Evolutionary conservation across 768 basidiomycete species (phyloP).

Genomic region (Lenzites betulinus): DNA sequence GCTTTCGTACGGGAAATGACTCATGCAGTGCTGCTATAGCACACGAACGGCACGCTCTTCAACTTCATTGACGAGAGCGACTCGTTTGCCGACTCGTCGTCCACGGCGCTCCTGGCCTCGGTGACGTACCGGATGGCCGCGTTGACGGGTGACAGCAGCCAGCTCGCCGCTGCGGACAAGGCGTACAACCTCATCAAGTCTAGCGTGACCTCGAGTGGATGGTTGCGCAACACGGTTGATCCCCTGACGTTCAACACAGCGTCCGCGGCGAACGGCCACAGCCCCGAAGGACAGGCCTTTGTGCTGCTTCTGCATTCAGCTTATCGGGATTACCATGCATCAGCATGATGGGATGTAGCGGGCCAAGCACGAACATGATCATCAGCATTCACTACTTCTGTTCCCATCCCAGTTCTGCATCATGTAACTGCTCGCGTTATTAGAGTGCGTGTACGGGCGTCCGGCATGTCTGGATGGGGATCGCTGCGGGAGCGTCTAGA

Average conservation of each 20-base stretch:
- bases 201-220: constrained; percentile 43
- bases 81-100: constrained; percentile 57
- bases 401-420: no score
- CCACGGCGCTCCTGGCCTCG: constrained; percentile 59
- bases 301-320: constrained; percentile 55
- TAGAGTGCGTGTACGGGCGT: no score
- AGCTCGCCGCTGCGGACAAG: constrained; percentile 43
- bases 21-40: constrained; percentile 29
- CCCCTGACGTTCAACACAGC: constrained; percentile 50
- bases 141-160: constrained; percentile 39
- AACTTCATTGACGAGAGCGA: constrained; percentile 53
- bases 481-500: no score
- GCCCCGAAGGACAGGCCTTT: constrained; percentile 65
- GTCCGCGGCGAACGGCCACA: constrained; percentile 37
- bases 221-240: constrained; percentile 50
- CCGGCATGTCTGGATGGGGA: no score
- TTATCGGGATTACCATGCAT: constrained; percentile 27
- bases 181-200: constrained; percentile 40
- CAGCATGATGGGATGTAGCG: neutral
- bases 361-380: neutral
- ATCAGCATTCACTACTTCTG: no score
- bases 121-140: constrained; percentile 55
- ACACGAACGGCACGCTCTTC: constrained; percentile 45
- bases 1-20: neutral
- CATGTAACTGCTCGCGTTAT: no score